Evolutionary conservation across 306 rosid species (phyloP).

Genomic region (Casuarina equisetifolia): DNA sequence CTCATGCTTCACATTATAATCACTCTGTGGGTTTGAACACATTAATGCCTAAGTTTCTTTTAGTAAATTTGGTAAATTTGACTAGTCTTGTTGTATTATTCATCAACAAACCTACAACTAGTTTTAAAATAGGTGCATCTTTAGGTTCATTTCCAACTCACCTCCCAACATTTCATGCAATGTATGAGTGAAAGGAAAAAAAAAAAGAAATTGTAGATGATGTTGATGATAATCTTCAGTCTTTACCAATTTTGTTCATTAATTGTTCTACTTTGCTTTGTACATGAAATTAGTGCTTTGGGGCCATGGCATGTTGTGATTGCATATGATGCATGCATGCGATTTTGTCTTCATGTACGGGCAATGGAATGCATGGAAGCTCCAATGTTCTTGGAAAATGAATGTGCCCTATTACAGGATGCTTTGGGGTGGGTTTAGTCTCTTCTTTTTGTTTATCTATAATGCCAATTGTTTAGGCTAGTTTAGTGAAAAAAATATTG

Average conservation of each 20-base stretch:
- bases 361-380: conserved; percentile 99
- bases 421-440: conserved; percentile 71
- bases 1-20: neutral
- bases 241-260: conserved; percentile 21
- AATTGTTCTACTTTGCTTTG: conserved; percentile 18
- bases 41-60: neutral
- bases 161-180: conserved; percentile 89
- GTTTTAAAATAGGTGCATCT: conserved; percentile 59
- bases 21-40: conserved; percentile 3
- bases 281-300: conserved; percentile 64
- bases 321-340: conserved; percentile 95
- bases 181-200: too few species aligned
- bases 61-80: conserved; percentile 16
- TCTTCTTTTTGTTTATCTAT: conserved; percentile 15
- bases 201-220: conserved; percentile 11
- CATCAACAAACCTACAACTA: conserved; percentile 53
- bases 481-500: neutral
- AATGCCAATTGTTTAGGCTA: conserved; percentile 11
- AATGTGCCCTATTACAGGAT: conserved; percentile 82
- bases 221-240: conserved; percentile 8
- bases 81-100: conserved; percentile 5
- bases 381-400: conserved; percentile 93
- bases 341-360: conserved; percentile 99
- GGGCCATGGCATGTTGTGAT: conserved; percentile 94
- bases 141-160: conserved; percentile 63